Percentiles rank a stretch among this genome's conserved stretches.
These are phyloP conservation scores for Scedosporium dehoogii DNA, from an alignment of 2,329 filamentous ascomycete species.

Conservation along the genomic window DNA sequence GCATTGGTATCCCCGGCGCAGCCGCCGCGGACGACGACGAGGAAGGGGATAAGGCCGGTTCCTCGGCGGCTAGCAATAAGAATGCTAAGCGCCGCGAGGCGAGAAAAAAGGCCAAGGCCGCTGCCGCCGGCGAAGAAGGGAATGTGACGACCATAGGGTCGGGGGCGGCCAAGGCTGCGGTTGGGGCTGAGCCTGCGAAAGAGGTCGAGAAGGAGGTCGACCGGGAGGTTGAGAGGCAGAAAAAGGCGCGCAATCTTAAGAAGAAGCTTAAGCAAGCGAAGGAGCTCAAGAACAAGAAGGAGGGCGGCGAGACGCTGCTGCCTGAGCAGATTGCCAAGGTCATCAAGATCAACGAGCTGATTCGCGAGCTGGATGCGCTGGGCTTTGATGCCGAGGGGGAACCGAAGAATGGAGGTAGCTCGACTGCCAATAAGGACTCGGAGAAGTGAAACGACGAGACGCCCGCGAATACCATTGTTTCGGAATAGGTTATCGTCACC, in stretches of 20 bases:
- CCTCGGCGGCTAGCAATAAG: constrained; percentile 57
- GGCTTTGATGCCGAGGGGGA: constrained; percentile 77
- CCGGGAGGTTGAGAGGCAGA: constrained; percentile 71
- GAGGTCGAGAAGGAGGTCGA: constrained; percentile 41
- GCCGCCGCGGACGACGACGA: background rate
- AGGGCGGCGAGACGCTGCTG: constrained; percentile 70
- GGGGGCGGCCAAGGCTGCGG: constrained; percentile 35
- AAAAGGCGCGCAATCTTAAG: constrained; percentile 81
- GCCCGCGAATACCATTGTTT: background rate
- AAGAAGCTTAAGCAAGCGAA: constrained; percentile 94
- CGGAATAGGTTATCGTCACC: background rate
- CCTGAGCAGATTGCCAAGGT: constrained; percentile 97
- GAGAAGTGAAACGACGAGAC: background rate
- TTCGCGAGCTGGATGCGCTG: constrained; percentile 74
- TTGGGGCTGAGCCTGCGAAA: constrained; percentile 49
- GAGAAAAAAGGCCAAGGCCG: constrained; percentile 42
- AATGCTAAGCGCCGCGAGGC: constrained; percentile 68
- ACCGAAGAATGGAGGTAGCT: constrained; percentile 22
- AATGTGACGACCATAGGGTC: constrained; percentile 29
- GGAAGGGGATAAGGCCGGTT: constrained; percentile 11
- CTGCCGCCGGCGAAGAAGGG: constrained; percentile 51
- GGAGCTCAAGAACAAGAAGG: constrained; percentile 85
- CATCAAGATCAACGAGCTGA: constrained; percentile 90
- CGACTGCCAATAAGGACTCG: background rate
- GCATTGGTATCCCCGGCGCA: constrained; percentile 5